These are phyloP conservation scores for Coriaria nepalensis DNA, from an alignment of 306 rosid genomes.

Conservation along the genomic window DNA sequence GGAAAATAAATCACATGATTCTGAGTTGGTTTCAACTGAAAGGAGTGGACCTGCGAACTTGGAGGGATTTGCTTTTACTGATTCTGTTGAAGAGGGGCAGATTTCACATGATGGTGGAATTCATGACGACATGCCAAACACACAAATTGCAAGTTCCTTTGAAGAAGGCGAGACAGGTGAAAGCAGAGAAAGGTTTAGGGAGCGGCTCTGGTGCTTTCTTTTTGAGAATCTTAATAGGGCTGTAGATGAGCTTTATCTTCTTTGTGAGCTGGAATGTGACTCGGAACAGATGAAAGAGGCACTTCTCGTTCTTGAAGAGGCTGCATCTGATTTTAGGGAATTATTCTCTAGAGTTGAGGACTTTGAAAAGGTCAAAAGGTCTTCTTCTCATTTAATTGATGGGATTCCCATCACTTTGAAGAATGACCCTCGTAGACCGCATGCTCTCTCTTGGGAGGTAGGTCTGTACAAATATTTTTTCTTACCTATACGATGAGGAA, in stretches of 20 bases:
- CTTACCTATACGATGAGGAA: too few species aligned
- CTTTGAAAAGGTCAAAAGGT: constrained; percentile 72
- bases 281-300: constrained; percentile 97
- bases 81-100: constrained; percentile 25
- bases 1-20: constrained; percentile 14
- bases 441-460: constrained; percentile 99
- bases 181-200: constrained; percentile 94
- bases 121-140: constrained; percentile 26
- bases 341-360: constrained; percentile 77
- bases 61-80: constrained; percentile 20
- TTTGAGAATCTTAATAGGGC: constrained; percentile 98
- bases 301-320: constrained; percentile 94
- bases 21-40: constrained; percentile 23
- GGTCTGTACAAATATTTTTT: constrained; percentile 15
- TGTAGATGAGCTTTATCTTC: constrained; percentile 98
- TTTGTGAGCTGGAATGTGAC: constrained; percentile 94
- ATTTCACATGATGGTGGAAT: constrained; percentile 20
- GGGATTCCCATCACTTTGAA: constrained; percentile 63
- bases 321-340: constrained; percentile 85
- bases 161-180: constrained; percentile 61
- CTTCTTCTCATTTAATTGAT: constrained; percentile 51
- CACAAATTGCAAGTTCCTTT: constrained; percentile 31
- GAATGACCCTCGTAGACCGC: constrained; percentile 94
- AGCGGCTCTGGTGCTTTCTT: constrained; percentile 96
- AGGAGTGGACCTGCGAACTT: constrained; percentile 18